Evolutionary conservation across 441 rosid genomes (phyloP).

Genomic region (Gossypium davidsonii): DNA sequence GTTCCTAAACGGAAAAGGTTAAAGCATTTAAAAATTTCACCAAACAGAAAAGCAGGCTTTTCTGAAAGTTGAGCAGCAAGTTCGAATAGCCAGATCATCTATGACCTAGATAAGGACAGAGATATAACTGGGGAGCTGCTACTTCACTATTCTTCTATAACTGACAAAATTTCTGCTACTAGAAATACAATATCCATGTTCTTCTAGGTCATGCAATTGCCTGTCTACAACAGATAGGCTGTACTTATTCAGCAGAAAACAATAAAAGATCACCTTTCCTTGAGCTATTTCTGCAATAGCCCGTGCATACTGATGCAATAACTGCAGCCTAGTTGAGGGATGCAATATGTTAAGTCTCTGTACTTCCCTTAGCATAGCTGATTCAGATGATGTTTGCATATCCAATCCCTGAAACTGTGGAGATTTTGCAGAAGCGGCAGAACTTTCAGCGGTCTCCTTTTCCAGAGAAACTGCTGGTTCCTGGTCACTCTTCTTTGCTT

Average conservation of each 20-base stretch:
- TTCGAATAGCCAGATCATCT: background rate
- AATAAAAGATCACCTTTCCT: slow-evolving; percentile 38
- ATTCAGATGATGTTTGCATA: slow-evolving; percentile 27
- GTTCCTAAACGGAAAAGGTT: background rate
- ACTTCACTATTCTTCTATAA: background rate
- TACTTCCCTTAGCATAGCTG: slow-evolving; percentile 38
- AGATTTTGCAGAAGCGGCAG: slow-evolving; percentile 17
- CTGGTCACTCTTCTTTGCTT: slow-evolving; percentile 31
- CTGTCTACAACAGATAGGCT: background rate
- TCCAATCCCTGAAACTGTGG: slow-evolving; percentile 29
- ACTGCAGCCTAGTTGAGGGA: slow-evolving; percentile 54
- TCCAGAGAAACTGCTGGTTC: slow-evolving; percentile 28
- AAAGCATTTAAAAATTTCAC: background rate
- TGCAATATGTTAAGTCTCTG: slow-evolving; percentile 40
- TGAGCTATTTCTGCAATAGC: slow-evolving; percentile 49
- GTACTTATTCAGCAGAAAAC: background rate
- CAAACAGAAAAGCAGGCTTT: background rate
- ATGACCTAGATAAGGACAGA: background rate
- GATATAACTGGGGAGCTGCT: background rate
- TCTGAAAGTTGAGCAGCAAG: background rate
- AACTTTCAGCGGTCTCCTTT: slow-evolving; percentile 24
- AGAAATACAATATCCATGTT: background rate
- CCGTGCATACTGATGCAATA: slow-evolving; percentile 46
- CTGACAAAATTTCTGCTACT: background rate
- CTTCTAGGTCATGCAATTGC: background rate